Evolutionary conservation across 2,329 filamentous ascomycete genomes (phyloP), one percentile per base, ranked within the genome.

Genomic region (Epichloe baconii): DNA sequence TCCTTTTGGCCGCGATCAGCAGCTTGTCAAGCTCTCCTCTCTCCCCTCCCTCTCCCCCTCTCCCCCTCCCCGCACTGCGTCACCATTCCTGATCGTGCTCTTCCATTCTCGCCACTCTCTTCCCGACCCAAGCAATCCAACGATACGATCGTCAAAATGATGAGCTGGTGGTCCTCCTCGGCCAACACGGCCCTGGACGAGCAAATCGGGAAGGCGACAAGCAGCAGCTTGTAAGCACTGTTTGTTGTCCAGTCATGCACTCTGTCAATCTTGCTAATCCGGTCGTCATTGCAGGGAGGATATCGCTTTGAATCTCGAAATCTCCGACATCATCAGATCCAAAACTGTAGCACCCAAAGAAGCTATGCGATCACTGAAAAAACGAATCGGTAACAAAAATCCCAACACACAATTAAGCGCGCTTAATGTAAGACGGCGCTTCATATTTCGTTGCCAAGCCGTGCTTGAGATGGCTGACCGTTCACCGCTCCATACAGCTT

Each of bases 321-420:
- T 98, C 61, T 96, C 91, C 67, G 93, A 98, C 72, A 76, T 95
- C 60, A 96, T 98, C 68, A 82, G 93, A 61, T 97, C 90, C 63
- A 97, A 97, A 74, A 95, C 89, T 17, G 91, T 98, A 48, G 89
- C 90, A 67, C 91, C 93, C 50, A 96, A 91, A 69, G 93, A 98
- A 70, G 93, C 93, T 55, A 98, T 98, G 93, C 87, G 89, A 66
- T 91, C 88, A 43, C 74, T 98, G 62, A 97, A 96, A 73, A 82
- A 82, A 65, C 84, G 93, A 66, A 89, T 98, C 74, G 89, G 88
- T 69, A 89, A 95, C 75, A 95, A 90, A 76, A 98, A 98, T 64
- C 93, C 93, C 37, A 98, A 98, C 67, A 84, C 93, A 37, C 93
- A 98, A 72, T 76, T 98, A 37, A 93, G 90, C 60, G 86, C 93